Base-by-base conservation (phyloP, 768 basidiomycete genomes). In the Leccinum olivaceopallidum region DNA sequence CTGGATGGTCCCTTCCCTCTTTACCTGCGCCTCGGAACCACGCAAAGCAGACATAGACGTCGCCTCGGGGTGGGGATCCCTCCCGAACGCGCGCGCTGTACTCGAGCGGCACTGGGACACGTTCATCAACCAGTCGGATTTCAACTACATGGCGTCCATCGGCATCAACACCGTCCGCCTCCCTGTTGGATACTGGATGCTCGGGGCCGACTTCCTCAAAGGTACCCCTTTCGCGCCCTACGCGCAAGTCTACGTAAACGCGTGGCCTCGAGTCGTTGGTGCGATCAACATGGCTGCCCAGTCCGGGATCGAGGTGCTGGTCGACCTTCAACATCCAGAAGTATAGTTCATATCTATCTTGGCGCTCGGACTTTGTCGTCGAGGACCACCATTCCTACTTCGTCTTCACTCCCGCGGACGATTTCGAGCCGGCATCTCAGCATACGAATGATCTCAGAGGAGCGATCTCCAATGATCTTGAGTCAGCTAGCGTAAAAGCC, bases 351-450 rank as follows among this genome's bases (percentile, higher is more conserved):
- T 89, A 76, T 63, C 75, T 86, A 5, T 77, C 81, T 3, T 71
- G 75, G 37, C 75, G 84, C 57, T 65, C 71, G 1, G 86, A 88
- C 63, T 92, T 89, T 60, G 79, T 88, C 24, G 83, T 91, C 6
- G 78, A 87, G 61, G 90, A 93, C 60, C 85, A 90, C 68, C 90
- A 92, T 65, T 85, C 86, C 47, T 85, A 90, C 77, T 83, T 87
- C 64, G 83, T 89, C 63, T 90, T 85, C 63, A 84, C 86, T 0
- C 72, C 80, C 2, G 66, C 76, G 2, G 89, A 91, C 64, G 71
- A 76, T 20, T 66, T 65, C 16, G 77, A 75, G 71, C 80, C 69
- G 50, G 88, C 74, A 9, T 72, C 69, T 58, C 73, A 77, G 24
- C 82, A 84, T 59, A 78, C 78, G 4, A 62, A 71, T 24, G 76